Evolutionary conservation across 225 moss, liverwort and hornwort genomes (phyloP).

Genomic region (Polytrichum formosum): DNA sequence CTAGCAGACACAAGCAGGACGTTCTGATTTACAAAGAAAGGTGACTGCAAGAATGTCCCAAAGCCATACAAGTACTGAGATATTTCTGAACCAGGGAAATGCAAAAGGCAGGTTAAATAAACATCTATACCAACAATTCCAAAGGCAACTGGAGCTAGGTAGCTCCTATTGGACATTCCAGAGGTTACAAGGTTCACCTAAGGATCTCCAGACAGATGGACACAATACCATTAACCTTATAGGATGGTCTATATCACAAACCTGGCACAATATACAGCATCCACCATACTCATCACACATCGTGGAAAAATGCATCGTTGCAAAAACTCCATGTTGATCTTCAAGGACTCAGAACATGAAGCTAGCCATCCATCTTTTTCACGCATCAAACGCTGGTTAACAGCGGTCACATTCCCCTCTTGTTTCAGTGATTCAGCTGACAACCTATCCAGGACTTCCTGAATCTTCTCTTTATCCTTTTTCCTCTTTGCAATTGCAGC

Average conservation of each 20-base stretch:
- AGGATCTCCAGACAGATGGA: no score
- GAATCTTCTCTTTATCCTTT: constrained; percentile 98
- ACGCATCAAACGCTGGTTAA: constrained; percentile 79
- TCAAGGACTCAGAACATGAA: constrained; percentile 91
- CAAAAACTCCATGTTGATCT: constrained; percentile 98
- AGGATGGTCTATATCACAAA: constrained; percentile 31
- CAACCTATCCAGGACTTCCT: constrained; percentile 89
- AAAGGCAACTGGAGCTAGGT: no score
- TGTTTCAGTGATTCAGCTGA: constrained; percentile 91
- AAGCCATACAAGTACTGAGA: no score
- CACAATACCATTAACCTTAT: no score
- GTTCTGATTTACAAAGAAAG: no score
- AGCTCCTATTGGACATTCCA: background rate
- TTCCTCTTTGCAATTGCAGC: constrained; percentile 94
- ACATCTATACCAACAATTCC: no score
- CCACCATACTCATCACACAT: constrained; percentile 99
- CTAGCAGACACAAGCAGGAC: no score
- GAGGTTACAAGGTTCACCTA: background rate
- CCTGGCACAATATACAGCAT: constrained; percentile 98
- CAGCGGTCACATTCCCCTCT: constrained; percentile 84
- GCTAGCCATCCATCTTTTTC: constrained; percentile 97
- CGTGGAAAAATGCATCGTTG: constrained; percentile 98
- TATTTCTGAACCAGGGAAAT: no score
- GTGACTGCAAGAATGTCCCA: no score
- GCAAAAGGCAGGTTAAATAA: no score